A percentile compares a stretch with the other conserved stretches of the same genome.
Evolutionary conservation across 495 filamentous ascomycete species (phyloP).

Genomic region (Neurospora sp.): DNA sequence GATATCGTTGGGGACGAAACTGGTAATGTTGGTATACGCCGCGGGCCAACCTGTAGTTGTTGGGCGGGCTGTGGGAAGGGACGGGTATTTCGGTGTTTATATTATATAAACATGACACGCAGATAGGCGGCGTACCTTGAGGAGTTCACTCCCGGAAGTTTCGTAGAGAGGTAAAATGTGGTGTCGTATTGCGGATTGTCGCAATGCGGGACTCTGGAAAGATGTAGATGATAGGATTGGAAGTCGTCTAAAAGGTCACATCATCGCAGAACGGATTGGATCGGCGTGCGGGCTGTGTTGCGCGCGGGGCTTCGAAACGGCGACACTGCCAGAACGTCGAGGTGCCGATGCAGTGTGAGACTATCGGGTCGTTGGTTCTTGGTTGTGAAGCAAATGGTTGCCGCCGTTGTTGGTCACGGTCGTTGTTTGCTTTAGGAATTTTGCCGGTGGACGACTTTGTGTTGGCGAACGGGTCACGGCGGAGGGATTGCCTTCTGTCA

Average conservation of each 20-base stretch:
- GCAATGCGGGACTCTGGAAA: not conserved
- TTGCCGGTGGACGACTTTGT: not conserved
- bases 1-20: not conserved
- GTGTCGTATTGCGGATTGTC: not conserved
- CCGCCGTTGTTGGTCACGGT: not conserved
- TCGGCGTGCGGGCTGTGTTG: not conserved
- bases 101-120: not conserved
- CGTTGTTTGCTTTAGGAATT: not conserved
- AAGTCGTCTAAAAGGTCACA: slow-evolving; percentile 19
- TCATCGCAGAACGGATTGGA: slow-evolving; percentile 15
- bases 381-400: not conserved
- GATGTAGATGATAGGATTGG: slow-evolving; percentile 1
- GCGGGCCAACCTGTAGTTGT: not conserved
- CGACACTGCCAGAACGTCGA: not conserved
- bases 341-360: not conserved
- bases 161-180: not conserved
- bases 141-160: not conserved
- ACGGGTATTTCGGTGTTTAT: not conserved
- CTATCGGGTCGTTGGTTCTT: not conserved
- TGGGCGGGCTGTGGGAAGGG: not conserved
- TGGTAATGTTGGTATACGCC: not conserved
- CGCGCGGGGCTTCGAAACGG: not conserved
- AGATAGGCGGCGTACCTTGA: not conserved
- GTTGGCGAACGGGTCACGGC: not conserved
- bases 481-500: not conserved